Conservation (phyloP, 2,329 filamentous ascomycete genomes). For the Neonectria coccinea region DNA sequence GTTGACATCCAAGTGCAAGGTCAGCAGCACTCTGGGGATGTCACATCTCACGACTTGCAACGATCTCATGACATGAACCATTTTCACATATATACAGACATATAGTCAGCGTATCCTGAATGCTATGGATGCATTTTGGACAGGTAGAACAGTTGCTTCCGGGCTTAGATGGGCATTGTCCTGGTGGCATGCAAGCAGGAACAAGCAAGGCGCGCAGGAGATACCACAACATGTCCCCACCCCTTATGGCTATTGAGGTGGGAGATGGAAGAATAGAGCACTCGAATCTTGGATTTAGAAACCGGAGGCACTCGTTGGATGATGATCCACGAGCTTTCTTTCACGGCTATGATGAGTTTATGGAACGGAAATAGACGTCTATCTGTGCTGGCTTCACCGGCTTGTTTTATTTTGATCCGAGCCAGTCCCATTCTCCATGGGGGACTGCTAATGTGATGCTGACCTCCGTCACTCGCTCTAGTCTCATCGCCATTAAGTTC, state of each 20-base stretch:
- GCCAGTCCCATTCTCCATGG: background rate
- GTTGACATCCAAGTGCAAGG: constrained; percentile 10
- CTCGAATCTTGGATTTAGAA: constrained; percentile 29
- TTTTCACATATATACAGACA: constrained; percentile 27
- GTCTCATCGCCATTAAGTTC: constrained; percentile 25
- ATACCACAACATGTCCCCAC: constrained; percentile 20
- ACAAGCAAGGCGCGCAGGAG: constrained; percentile 20
- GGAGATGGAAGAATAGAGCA: constrained; percentile 13
- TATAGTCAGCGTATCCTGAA: constrained; percentile 34
- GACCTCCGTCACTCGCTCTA: background rate
- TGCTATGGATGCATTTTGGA: constrained; percentile 40
- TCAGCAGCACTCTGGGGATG: constrained; percentile 20
- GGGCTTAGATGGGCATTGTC: constrained; percentile 23
- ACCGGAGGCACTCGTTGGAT: background rate
- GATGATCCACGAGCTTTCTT: constrained; percentile 8
- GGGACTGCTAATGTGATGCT: constrained; percentile 1
- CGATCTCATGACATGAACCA: constrained; percentile 30
- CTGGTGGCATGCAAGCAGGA: constrained; percentile 22
- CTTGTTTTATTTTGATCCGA: constrained; percentile 12
- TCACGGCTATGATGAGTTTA: constrained; percentile 2
- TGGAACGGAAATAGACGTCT: constrained; percentile 35
- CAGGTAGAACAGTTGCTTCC: constrained; percentile 29
- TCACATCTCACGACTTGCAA: constrained; percentile 34
- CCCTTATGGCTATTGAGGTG: background rate
- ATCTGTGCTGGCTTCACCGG: constrained; percentile 28